A percentile compares a stretch with the other conserved stretches of the same genome.
Conservation (phyloP, 345 rosid species). For the Melaleuca alternifolia region DNA sequence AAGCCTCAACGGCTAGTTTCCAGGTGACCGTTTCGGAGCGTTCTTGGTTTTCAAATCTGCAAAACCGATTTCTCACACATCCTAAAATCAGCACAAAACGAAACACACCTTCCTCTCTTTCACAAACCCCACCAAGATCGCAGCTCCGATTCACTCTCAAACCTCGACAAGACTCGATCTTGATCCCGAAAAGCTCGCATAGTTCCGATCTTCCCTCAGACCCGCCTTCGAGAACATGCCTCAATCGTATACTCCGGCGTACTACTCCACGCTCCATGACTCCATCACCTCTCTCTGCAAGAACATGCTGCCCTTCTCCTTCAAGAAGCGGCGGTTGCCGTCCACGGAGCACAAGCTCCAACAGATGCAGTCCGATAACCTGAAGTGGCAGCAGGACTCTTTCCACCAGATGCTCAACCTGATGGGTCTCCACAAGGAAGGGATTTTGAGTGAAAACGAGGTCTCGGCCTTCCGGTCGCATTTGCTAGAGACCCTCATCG, state of each 20-base stretch:
- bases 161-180: background rate
- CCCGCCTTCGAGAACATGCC: constrained; percentile 27
- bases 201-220: background rate
- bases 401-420: constrained; percentile 64
- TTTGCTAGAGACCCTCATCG: constrained; percentile 48
- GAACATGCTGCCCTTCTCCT: constrained; percentile 58
- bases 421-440: constrained; percentile 64
- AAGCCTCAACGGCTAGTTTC: constrained; percentile 41
- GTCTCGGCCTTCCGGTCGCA: constrained; percentile 48
- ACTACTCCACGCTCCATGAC: constrained; percentile 68
- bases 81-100: background rate
- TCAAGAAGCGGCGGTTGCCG: constrained; percentile 42
- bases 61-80: background rate
- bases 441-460: constrained; percentile 42
- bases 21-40: constrained; percentile 28
- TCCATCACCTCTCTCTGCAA: constrained; percentile 78
- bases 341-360: constrained; percentile 42
- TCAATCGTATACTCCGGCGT: constrained; percentile 55
- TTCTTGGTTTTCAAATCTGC: constrained; percentile 8
- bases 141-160: background rate
- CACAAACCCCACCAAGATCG: background rate
- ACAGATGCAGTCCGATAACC: constrained; percentile 61
- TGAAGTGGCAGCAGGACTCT: constrained; percentile 81
- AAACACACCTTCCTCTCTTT: background rate
- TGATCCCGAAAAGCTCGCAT: background rate